phyloP scores from a whole-genome alignment of 2,329 filamentous ascomycete genomes.

The Sclerotiophoma versabilis region DNA sequence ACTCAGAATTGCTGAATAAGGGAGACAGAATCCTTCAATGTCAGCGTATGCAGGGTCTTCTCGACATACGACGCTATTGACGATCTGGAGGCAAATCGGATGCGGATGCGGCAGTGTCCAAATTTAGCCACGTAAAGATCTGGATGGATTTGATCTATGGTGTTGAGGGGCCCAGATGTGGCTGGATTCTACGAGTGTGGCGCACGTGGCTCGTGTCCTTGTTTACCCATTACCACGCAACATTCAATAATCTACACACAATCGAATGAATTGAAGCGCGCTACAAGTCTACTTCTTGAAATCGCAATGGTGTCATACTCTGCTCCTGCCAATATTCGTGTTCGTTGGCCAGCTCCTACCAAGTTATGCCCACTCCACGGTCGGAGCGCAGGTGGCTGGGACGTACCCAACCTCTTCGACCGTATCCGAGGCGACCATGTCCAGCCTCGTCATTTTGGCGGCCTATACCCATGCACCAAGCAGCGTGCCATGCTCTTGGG shows the following conservation, averaged over 20 bases:
- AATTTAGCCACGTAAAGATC: constrained; percentile 28
- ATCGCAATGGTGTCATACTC: constrained; percentile 10
- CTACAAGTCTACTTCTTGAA: neutral
- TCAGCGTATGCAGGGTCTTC: constrained; percentile 31
- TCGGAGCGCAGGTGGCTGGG: constrained; percentile 35
- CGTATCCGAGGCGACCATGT: constrained; percentile 2
- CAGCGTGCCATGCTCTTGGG: constrained; percentile 30
- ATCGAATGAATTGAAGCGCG: neutral
- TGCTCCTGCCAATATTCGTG: constrained; percentile 8
- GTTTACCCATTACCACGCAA: constrained; percentile 1
- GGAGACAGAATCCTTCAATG: constrained; percentile 16
- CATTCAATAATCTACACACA: neutral
- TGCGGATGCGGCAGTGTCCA: constrained; percentile 24
- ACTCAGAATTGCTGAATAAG: constrained; percentile 32
- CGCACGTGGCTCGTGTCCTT: neutral
- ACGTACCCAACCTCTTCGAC: constrained; percentile 35
- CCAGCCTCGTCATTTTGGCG: constrained; percentile 44
- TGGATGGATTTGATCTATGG: constrained; percentile 20
- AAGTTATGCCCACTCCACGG: too few species aligned
- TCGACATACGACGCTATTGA: constrained; percentile 25
- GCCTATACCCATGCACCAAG: constrained; percentile 36
- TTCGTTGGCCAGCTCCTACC: constrained; percentile 17
- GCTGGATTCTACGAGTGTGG: constrained; percentile 1
- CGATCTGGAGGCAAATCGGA: constrained; percentile 12
- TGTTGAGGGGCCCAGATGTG: constrained; percentile 34